Conservation (phyloP, 495 filamentous ascomycete species). For the Rhypophila decipiens region DNA sequence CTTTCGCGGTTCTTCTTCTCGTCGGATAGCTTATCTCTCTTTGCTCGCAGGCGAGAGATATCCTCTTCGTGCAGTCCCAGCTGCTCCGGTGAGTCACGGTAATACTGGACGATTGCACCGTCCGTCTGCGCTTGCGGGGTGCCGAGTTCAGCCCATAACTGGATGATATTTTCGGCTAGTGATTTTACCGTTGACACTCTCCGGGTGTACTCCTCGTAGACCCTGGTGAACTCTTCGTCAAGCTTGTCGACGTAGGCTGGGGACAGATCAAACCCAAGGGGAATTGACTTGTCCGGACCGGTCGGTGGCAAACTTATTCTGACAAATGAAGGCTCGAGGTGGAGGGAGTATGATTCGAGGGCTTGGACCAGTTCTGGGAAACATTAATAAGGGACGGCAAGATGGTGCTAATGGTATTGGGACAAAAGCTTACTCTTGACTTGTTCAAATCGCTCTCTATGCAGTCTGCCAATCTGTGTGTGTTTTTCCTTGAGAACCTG, state of each 20-base stretch:
- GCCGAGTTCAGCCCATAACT: constrained; percentile 91
- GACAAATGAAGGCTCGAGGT: constrained; percentile 83
- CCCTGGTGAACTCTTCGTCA: constrained; percentile 82
- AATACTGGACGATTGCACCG: constrained; percentile 73
- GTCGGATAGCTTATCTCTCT: constrained; percentile 80
- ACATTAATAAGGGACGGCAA: no score
- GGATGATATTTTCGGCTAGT: constrained; percentile 77
- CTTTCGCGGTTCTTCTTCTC: constrained; percentile 86
- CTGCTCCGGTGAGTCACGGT: constrained; percentile 85
- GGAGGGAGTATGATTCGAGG: constrained; percentile 88
- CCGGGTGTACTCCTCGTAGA: constrained; percentile 90
- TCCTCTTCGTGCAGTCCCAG: constrained; percentile 86
- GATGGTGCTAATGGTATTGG: no score
- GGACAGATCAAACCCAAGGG: constrained; percentile 80
- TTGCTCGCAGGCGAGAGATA: constrained; percentile 60
- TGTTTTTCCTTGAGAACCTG: constrained; percentile 79
- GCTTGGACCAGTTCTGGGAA: constrained; percentile 78
- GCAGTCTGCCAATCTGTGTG: constrained; percentile 65
- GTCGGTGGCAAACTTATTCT: constrained; percentile 75
- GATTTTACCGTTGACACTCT: constrained; percentile 69
- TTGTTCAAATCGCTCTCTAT: constrained; percentile 86
- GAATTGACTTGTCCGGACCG: constrained; percentile 63
- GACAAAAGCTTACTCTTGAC: constrained; percentile 66
- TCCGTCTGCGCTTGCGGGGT: constrained; percentile 92
- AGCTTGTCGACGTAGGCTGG: constrained; percentile 79